Percentiles rank a stretch among this genome's conserved stretches.
phyloP scores from a whole-genome alignment of 345 rosid species.

The Streptanthus diversifolius region DNA sequence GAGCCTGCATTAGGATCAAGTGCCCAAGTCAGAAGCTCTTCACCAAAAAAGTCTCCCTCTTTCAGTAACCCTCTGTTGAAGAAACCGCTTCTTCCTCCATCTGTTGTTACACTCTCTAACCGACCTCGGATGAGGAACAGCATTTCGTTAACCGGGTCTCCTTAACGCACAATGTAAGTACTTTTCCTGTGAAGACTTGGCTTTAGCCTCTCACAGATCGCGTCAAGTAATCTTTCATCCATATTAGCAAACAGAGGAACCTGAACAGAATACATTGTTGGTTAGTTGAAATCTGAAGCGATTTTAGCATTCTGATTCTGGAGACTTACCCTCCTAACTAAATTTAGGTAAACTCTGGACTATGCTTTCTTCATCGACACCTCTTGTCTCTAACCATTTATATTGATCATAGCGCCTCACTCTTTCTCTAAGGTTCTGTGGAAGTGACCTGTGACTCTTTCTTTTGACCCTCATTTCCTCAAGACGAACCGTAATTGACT shows the following conservation, averaged over 20 bases:
- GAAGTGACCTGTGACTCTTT: conserved; percentile 67
- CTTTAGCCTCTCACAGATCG: conserved; percentile 78
- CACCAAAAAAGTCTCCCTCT: conserved; percentile 84
- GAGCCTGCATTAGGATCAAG: conserved; percentile 74
- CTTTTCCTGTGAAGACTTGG: conserved; percentile 71
- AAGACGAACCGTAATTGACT: conserved; percentile 68
- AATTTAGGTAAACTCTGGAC: conserved; percentile 73
- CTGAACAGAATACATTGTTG: conserved; percentile 29
- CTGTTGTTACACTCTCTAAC: conserved; percentile 84
- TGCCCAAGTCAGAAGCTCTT: conserved; percentile 91
- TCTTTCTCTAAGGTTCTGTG: conserved; percentile 43
- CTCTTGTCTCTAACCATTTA: conserved; percentile 48
- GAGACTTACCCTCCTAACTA: conserved; percentile 75
- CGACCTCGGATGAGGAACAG: conserved; percentile 77
- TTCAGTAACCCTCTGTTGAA: conserved; percentile 67
- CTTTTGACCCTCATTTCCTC: conserved; percentile 96
- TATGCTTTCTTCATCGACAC: conserved; percentile 46
- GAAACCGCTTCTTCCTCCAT: conserved; percentile 88
- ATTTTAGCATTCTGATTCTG: neutral
- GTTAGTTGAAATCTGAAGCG: neutral
- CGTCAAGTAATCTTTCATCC: conserved; percentile 83
- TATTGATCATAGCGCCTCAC: conserved; percentile 50
- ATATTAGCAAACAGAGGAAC: conserved; percentile 84
- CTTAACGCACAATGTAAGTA: conserved; percentile 76
- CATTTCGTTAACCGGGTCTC: conserved; percentile 89